Evolutionary conservation across 1,139 yeast species (phyloP).

Genomic region (Suhomyces chickasaworum): DNA sequence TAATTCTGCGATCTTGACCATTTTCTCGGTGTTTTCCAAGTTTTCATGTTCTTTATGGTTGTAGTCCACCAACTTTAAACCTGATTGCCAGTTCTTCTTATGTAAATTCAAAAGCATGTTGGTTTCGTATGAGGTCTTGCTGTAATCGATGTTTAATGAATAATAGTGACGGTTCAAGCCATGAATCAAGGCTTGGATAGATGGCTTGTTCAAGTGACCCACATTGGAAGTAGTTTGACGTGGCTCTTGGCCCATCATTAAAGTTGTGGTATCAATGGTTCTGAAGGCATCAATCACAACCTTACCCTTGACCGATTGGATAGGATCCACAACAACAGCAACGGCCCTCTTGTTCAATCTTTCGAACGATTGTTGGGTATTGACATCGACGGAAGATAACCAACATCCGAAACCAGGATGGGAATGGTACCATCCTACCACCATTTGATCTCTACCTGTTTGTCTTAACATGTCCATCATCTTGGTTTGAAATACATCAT

Average conservation of each 20-base stretch:
- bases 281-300: constrained; percentile 99
- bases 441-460: constrained; percentile 98
- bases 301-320: constrained; percentile 97
- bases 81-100: constrained; percentile 95
- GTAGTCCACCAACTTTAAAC: constrained; percentile 78
- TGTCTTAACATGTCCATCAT: constrained; percentile 99
- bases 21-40: constrained; percentile 67
- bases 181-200: constrained; percentile 94
- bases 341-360: constrained; percentile 94
- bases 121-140: constrained; percentile 89
- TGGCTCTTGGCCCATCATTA: constrained; percentile 97
- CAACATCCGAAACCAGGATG: constrained; percentile 99
- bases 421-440: constrained; percentile 99
- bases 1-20: constrained; percentile 89
- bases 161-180: constrained; percentile 97
- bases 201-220: constrained; percentile 95
- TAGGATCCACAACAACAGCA: constrained; percentile 97
- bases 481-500: constrained; percentile 96
- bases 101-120: constrained; percentile 93
- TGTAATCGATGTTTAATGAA: constrained; percentile 91
- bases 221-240: constrained; percentile 96
- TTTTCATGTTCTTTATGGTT: constrained; percentile 77
- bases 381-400: constrained; percentile 95
- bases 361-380: constrained; percentile 96
- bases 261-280: constrained; percentile 81